A percentile compares a stretch with the other conserved stretches of the same genome.
These are phyloP conservation scores for Sporothrix pallida DNA, from an alignment of 2,329 filamentous ascomycete genomes.

Conservation along the genomic window DNA sequence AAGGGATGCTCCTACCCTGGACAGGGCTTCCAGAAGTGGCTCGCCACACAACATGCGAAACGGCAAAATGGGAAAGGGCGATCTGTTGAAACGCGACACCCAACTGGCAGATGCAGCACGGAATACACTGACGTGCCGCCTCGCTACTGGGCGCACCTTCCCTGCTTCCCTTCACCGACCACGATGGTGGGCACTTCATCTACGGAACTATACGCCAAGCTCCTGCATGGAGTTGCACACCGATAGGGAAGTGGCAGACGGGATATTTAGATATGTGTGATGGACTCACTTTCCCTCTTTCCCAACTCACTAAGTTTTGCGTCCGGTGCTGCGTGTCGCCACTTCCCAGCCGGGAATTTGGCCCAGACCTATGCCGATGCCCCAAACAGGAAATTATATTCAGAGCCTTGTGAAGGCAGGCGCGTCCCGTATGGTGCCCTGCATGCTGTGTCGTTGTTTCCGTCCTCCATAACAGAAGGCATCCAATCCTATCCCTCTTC, in stretches of 20 bases:
- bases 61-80: neutral
- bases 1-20: conserved; percentile 6
- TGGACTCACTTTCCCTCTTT: neutral
- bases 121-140: conserved; percentile 1
- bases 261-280: conserved; percentile 4
- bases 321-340: neutral
- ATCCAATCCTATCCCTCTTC: neutral
- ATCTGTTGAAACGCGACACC: neutral
- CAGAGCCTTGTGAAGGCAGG: conserved; percentile 11
- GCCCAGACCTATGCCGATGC: neutral
- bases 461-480: no score
- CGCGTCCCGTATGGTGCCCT: neutral
- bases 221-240: neutral
- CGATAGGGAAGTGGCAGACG: neutral
- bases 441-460: neutral
- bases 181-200: conserved; percentile 23
- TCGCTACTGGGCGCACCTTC: conserved; percentile 27
- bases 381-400: conserved; percentile 17
- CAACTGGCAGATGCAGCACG: conserved; percentile 5
- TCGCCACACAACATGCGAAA: neutral
- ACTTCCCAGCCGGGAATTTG: conserved; percentile 11
- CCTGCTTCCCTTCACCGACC: conserved; percentile 28
- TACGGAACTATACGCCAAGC: conserved; percentile 23
- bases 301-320: neutral
- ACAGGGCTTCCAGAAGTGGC: neutral